phyloP scores from a whole-genome alignment of 768 basidiomycete genomes.

The Mycena chlorophos region DNA sequence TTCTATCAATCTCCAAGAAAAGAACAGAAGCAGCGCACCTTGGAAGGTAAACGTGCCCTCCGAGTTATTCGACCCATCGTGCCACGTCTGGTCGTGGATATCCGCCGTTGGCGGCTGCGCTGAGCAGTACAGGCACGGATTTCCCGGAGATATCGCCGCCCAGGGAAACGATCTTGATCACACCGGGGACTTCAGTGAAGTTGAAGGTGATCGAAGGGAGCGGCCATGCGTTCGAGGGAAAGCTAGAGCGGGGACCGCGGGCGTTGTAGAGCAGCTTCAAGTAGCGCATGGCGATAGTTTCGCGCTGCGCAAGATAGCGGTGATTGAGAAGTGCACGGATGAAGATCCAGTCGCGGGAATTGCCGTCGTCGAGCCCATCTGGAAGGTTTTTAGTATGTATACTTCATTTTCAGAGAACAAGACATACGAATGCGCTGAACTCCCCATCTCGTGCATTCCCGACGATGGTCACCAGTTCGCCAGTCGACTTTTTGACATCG shows the following conservation, averaged over 20 bases:
- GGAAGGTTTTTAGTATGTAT: background rate
- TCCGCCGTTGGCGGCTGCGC: constrained; percentile 13
- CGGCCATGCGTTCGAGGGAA: background rate
- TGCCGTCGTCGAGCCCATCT: background rate
- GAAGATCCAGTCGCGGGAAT: background rate
- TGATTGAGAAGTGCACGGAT: background rate
- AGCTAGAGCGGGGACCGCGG: background rate
- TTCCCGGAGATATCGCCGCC: constrained; percentile 8
- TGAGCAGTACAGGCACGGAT: constrained; percentile 15
- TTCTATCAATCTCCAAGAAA: background rate
- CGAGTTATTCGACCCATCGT: constrained; percentile 12
- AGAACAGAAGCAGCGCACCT: constrained; percentile 3
- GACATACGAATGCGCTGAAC: background rate
- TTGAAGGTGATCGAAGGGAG: background rate
- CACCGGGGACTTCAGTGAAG: background rate
- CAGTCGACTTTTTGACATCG: background rate
- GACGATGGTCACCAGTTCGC: background rate
- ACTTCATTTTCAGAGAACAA: background rate
- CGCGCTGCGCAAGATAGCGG: background rate
- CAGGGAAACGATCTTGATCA: constrained; percentile 6
- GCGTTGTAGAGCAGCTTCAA: background rate
- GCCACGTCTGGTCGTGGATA: constrained; percentile 18
- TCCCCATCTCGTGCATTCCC: background rate
- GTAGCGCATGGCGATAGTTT: background rate
- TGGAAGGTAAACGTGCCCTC: constrained; percentile 13